Evolutionary conservation across 208 protist species (phyloP), one percentile per base, ranked within the genome.

Genomic region (Trypanosomatidae sp.): DNA sequence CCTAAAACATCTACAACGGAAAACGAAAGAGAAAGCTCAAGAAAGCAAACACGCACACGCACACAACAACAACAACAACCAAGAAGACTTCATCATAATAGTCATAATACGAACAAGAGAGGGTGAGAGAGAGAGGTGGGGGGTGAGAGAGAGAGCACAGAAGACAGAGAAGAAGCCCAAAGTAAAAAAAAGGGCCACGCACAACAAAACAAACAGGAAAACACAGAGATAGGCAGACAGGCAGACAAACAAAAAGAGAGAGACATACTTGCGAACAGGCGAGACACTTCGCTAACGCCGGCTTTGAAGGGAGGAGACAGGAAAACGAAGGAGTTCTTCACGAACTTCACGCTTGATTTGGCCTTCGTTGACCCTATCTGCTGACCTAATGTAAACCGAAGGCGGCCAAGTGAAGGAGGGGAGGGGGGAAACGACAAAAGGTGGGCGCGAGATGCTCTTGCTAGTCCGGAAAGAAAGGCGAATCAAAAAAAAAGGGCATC

Each of bases 51-150:
- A 67, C 66, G 17, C 46, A 39, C 28, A 73, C 62, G 12, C 17
- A 71, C 13, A 59, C 22, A 36, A 36, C 25, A 62, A 62, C 25
- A 28, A 33, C 22, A 62, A 43, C 28, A 44, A 36, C 8, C 15
- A 53, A 55, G 62, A 78, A 81, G 56, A 73, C 60, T 13, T 67
- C 28, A 22, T 65, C 12, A 47, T 36, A 41, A 25, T 62, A 36
- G 64, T 62, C 6, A 30, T 52, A 53, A 62, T 30, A 72, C 22
- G 22, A 67, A 44, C 62, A 22, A 77, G 39, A 74, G 8, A 79
- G 58, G 22, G n/a, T 58, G 68, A 72, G 71, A 50, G 41, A 79
- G n/a, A 66, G 74, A 44, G 73, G 49, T 1, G n/a, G n/a, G n/a
- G 33, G 33, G 33, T 36, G 33, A 36, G 33, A 36, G 36, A 39